Percentiles rank a stretch among this genome's conserved stretches.
Evolutionary conservation across 2,329 filamentous ascomycete genomes (phyloP).

Genomic region (Penicillium vulpinum): DNA sequence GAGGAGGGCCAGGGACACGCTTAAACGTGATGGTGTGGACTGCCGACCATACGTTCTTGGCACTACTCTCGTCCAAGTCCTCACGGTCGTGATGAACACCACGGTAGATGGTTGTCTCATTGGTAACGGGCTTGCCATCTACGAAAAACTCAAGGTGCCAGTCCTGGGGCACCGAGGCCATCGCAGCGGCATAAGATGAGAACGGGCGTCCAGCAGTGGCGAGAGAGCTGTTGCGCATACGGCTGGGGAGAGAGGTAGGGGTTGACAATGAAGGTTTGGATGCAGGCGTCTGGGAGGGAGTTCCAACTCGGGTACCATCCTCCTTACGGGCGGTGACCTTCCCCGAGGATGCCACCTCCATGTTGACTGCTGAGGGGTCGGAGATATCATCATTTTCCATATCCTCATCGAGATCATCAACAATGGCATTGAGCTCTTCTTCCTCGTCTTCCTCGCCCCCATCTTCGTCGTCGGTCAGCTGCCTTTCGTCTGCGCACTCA

Average conservation of each 20-base stretch:
- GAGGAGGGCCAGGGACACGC: constrained; percentile 78
- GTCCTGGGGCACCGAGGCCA: constrained; percentile 78
- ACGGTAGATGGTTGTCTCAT: constrained; percentile 93
- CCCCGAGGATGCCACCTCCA: constrained; percentile 82
- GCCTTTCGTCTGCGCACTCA: constrained; percentile 91
- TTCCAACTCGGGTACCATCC: constrained; percentile 82
- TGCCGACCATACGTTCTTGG: constrained; percentile 82
- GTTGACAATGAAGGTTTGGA: constrained; percentile 44
- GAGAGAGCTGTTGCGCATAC: constrained; percentile 45
- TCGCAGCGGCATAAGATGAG: constrained; percentile 76
- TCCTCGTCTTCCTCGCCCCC: constrained; percentile 57
- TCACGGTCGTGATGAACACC: constrained; percentile 75
- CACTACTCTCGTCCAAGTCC: constrained; percentile 63
- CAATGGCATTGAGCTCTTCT: constrained; percentile 74
- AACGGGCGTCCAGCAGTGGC: constrained; percentile 60
- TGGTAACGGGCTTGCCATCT: constrained; percentile 77
- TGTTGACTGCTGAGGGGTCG: constrained; percentile 83
- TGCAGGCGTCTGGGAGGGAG: constrained; percentile 65
- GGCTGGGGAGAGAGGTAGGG: constrained; percentile 23
- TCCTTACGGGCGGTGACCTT: constrained; percentile 90
- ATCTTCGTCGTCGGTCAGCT: constrained; percentile 68
- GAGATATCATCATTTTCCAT: constrained; percentile 72
- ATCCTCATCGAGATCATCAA: constrained; percentile 87
- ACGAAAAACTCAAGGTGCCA: constrained; percentile 98
- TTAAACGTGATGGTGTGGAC: constrained; percentile 91